Evolutionary conservation across 2,329 filamentous ascomycete species (phyloP), one percentile per base, ranked within the genome.

Genomic region (Rutstroemia sp.): DNA sequence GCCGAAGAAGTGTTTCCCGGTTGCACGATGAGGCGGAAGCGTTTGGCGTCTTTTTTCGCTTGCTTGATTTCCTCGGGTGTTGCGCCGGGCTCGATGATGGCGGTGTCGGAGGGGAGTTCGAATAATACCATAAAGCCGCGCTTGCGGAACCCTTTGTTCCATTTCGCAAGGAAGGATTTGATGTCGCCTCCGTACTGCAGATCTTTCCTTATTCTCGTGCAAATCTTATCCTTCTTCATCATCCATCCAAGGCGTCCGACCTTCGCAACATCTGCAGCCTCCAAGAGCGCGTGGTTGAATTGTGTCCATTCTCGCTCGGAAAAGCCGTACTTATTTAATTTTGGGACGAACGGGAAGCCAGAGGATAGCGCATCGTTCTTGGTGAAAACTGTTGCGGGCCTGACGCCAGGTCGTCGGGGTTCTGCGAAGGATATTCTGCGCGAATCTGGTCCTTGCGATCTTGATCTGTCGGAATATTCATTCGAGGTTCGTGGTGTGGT

Each of bases 91-190:
- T 56, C 53, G 19, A 8, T 36, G 19, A 51, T 23, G 14, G 30
- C 47, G 14, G 56, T 52, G n/a, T 56, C 49, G 4, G 46, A 48
- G 1, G 65, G 65, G 5, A 63, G 38, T 36, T 65, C 63, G 8
- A 67, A 46, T 59, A 62, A 65, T 3, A 60, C 59, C 19, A 61
- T 57, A 34, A 66, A 63, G 1, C 64, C 63, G 27, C 57, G 57
- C n/a, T 58, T 42, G 21, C 34, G 17, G 27, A 64, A 66, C 10
- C 50, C 54, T 27, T 61, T 56, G 48, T 67, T 67, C 61, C 62
- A 66, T 27, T 46, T 56, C 17, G 51, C 48, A 2, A 67, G 42
- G 4, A 62, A 56, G 5, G 47, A 53, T 40, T 60, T 57, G 6
- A 67, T 39, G 2, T 59, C 58, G 3, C 62, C 64, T 7, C 64